Percentiles rank a stretch among this genome's conserved stretches.
Evolutionary conservation across 2,329 filamentous ascomycete genomes (phyloP).

Genomic region (Aspergillus sp.): DNA sequence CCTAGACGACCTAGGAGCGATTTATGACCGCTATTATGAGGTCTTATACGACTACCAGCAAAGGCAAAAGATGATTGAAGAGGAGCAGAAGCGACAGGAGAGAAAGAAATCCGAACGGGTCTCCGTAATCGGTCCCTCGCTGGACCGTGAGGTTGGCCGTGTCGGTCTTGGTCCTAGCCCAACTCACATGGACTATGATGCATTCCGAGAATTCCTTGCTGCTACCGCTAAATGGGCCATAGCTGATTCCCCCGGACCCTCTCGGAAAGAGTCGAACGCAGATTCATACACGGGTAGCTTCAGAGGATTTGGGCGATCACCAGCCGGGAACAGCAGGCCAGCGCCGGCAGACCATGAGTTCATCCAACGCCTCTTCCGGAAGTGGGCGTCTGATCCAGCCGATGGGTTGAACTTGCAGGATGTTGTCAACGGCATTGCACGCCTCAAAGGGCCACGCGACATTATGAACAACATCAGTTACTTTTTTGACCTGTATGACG

Average conservation of each 20-base stretch:
- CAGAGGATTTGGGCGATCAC: slow-evolving; percentile 49
- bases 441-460: slow-evolving; percentile 88
- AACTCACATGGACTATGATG: slow-evolving; percentile 95
- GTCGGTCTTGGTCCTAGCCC: slow-evolving; percentile 87
- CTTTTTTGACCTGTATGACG: slow-evolving; percentile 97
- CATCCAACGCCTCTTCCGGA: slow-evolving; percentile 78
- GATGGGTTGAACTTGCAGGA: slow-evolving; percentile 84
- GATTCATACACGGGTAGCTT: slow-evolving; percentile 57
- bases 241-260: slow-evolving; percentile 73
- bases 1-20: slow-evolving; percentile 78
- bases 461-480: slow-evolving; percentile 98
- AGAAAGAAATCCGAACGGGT: slow-evolving; percentile 53
- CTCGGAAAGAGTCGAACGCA: slow-evolving; percentile 49
- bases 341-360: slow-evolving; percentile 94
- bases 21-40: slow-evolving; percentile 94
- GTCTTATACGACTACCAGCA: slow-evolving; percentile 91
- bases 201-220: slow-evolving; percentile 90
- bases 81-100: slow-evolving; percentile 66
- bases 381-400: slow-evolving; percentile 79
- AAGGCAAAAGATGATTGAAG: slow-evolving; percentile 73
- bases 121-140: slow-evolving; percentile 44
- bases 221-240: slow-evolving; percentile 90
- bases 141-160: slow-evolving; percentile 74
- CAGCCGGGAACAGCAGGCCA: slow-evolving; percentile 59
- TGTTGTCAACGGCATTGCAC: slow-evolving; percentile 84